phyloP scores from a whole-genome alignment of 208 protist species.

The Angomonas desouzai region DNA sequence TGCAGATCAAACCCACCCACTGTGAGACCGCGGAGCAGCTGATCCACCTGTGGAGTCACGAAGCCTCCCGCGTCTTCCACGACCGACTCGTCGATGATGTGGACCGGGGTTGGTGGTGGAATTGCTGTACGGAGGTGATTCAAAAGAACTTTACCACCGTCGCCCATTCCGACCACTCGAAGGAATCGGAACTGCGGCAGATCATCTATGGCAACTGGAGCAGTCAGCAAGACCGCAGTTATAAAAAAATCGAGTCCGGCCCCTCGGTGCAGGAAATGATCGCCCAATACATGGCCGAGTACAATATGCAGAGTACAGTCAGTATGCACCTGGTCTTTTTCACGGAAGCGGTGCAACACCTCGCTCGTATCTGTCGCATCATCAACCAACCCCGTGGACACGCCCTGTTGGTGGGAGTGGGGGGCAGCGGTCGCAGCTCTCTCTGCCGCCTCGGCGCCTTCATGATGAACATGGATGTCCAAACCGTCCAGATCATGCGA shows the following conservation, averaged over 20 bases:
- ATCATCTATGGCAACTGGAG: slow-evolving; percentile 70
- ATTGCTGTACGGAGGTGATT: slow-evolving; percentile 55
- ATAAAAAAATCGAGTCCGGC: slow-evolving; percentile 41
- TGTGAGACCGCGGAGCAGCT: slow-evolving; percentile 50
- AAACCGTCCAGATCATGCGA: slow-evolving; percentile 86
- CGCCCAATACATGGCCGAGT: slow-evolving; percentile 87
- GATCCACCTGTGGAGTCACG: slow-evolving; percentile 93
- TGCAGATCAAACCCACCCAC: slow-evolving; percentile 77
- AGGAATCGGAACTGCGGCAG: slow-evolving; percentile 19
- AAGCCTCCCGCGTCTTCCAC: slow-evolving; percentile 94
- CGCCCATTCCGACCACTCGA: slow-evolving; percentile 18
- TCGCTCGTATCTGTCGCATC: slow-evolving; percentile 94
- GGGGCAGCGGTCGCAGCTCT: slow-evolving; percentile 94
- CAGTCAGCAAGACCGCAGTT: slow-evolving; percentile 27
- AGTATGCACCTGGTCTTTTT: slow-evolving; percentile 96
- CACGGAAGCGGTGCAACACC: slow-evolving; percentile 93
- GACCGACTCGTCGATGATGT: slow-evolving; percentile 94
- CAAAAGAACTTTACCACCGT: slow-evolving; percentile 45
- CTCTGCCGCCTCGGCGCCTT: slow-evolving; percentile 92
- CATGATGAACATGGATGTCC: slow-evolving; percentile 89
- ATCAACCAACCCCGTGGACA: slow-evolving; percentile 95
- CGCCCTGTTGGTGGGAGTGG: slow-evolving; percentile 95
- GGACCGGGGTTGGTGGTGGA: slow-evolving; percentile 92
- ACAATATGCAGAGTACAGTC: slow-evolving; percentile 87
- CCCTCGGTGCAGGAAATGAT: slow-evolving; percentile 42